Percentiles rank a stretch among this genome's conserved stretches.
phyloP scores from a whole-genome alignment of 225 moss, liverwort and hornwort genomes.

The Marchantia polymorpha region DNA sequence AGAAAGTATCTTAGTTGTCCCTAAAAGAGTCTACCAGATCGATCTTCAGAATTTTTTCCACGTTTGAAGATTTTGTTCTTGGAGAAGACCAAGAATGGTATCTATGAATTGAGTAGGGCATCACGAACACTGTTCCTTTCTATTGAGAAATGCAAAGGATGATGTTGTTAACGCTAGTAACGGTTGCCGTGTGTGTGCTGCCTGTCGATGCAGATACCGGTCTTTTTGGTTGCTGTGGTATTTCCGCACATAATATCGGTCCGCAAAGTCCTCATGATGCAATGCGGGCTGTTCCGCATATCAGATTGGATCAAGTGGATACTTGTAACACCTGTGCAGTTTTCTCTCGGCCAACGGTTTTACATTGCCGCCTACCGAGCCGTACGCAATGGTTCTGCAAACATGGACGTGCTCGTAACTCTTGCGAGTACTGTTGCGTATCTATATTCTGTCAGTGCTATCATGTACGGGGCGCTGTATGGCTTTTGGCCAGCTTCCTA shows the following conservation, averaged over 20 bases:
- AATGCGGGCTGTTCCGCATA: slow-evolving; percentile 64
- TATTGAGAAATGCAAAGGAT: no score
- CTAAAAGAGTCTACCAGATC: no score
- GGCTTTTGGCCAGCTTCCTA: slow-evolving; percentile 62
- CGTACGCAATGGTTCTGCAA: slow-evolving; percentile 64
- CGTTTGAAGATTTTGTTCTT: no score
- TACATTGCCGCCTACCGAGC: slow-evolving; percentile 87
- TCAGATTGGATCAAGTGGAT: slow-evolving; percentile 89
- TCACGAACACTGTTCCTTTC: no score
- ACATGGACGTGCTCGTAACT: slow-evolving; percentile 92
- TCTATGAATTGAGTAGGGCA: no score
- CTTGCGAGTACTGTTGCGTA: slow-evolving; percentile 83
- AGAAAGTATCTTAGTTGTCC: no score
- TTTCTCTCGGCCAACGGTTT: slow-evolving; percentile 65
- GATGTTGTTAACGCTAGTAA: background rate
- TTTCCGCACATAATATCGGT: slow-evolving; percentile 61
- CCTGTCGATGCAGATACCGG: slow-evolving; percentile 50
- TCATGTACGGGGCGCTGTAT: slow-evolving; percentile 62
- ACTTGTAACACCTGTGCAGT: slow-evolving; percentile 88
- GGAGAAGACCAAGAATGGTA: no score
- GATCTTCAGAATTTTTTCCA: no score
- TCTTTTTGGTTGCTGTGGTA: slow-evolving; percentile 66
- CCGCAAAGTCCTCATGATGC: slow-evolving; percentile 45
- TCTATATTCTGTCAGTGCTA: slow-evolving; percentile 70
- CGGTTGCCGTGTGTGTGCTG: background rate